Evolutionary conservation across 163 green algal genomes (phyloP).

Genomic region (Picocystis sp.): DNA sequence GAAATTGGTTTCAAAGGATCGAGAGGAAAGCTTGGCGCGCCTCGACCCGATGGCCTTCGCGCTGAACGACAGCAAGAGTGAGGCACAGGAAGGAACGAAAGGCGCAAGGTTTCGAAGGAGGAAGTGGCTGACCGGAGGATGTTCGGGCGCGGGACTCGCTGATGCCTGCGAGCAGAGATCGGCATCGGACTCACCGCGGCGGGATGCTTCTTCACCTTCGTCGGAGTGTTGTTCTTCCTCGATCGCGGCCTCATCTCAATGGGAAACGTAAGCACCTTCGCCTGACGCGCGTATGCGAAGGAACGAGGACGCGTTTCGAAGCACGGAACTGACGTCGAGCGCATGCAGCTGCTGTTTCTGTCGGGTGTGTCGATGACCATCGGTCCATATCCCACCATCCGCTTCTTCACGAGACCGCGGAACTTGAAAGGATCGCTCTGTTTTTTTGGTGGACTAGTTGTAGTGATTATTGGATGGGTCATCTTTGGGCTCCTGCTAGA

Average conservation of each 20-base stretch:
- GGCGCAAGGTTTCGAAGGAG: no score
- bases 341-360: constrained; percentile 68
- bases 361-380: constrained; percentile 78
- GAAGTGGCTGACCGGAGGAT: no score
- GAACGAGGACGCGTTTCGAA: not conserved
- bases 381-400: constrained; percentile 52
- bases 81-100: no score
- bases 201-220: constrained; percentile 75
- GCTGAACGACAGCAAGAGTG: no score
- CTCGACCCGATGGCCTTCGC: no score
- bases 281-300: not conserved
- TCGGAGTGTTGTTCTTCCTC: constrained; percentile 93
- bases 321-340: not conserved
- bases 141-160: not conserved
- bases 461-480: constrained; percentile 72
- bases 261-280: constrained; percentile 67
- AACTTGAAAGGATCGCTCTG: constrained; percentile 63
- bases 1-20: no score
- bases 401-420: constrained; percentile 74
- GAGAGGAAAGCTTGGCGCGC: no score
- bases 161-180: constrained; percentile 59
- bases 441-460: constrained; percentile 54
- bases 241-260: constrained; percentile 87
- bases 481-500: constrained; percentile 69
- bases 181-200: constrained; percentile 84